These are phyloP conservation scores for Plasmodium knowlesi DNA, from an alignment of 169 alveolate species.

Conservation along the genomic window DNA sequence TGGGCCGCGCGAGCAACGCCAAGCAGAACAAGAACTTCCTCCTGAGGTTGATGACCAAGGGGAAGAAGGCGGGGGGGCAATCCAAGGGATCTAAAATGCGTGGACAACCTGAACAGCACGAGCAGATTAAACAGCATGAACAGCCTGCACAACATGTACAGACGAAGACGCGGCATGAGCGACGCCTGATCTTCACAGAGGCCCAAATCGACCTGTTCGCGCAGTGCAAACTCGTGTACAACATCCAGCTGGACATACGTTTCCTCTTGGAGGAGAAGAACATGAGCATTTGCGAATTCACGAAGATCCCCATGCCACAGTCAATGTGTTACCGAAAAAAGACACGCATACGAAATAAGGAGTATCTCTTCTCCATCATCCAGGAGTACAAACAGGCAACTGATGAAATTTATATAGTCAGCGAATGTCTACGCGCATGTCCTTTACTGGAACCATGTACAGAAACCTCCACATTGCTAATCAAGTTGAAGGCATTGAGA, in stretches of 20 bases:
- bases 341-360: constrained; percentile 79
- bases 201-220: constrained; percentile 48
- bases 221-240: constrained; percentile 26
- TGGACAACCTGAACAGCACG: neutral
- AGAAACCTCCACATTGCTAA: constrained; percentile 21
- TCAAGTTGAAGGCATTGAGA: constrained; percentile 22
- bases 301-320: constrained; percentile 88
- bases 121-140: neutral
- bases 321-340: constrained; percentile 82
- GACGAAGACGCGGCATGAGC: neutral
- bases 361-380: constrained; percentile 79
- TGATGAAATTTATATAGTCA: constrained; percentile 76
- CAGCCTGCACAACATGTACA: neutral
- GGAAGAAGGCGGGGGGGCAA: neutral
- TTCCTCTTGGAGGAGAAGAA: constrained; percentile 82
- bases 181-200: constrained; percentile 59
- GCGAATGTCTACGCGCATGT: constrained; percentile 70
- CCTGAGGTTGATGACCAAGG: neutral
- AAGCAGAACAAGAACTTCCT: neutral
- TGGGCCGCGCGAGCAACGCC: neutral
- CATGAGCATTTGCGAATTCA: constrained; percentile 83
- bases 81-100: too few relatives aligned
- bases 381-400: constrained; percentile 75
- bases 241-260: constrained; percentile 76
- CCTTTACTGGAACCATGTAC: constrained; percentile 30